Evolutionary conservation across 2,329 filamentous ascomycete genomes (phyloP).

Genomic region (Xylariaceae sp.): DNA sequence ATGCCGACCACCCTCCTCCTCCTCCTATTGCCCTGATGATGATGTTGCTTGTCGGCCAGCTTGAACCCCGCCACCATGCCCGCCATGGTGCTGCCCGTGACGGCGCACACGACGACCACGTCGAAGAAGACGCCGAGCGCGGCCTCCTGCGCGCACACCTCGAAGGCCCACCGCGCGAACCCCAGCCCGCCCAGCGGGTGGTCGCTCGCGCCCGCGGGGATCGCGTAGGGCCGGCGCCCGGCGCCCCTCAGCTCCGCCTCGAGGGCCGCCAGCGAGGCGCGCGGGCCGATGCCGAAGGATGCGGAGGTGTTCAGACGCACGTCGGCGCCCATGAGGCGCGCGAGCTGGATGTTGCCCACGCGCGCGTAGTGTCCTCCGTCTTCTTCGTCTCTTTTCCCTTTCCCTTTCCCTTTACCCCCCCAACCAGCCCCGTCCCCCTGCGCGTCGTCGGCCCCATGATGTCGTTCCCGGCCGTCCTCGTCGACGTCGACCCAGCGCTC

Average conservation of each 20-base stretch:
- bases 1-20: conserved; percentile 57
- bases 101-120: conserved; percentile 60
- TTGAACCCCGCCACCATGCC: conserved; percentile 70
- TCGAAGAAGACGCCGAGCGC: conserved; percentile 58
- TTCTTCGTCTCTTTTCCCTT: too few relatives aligned
- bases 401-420: too few relatives aligned
- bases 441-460: too few relatives aligned
- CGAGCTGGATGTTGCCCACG: conserved; percentile 66
- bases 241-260: conserved; percentile 41
- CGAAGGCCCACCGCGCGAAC: conserved; percentile 64
- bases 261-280: conserved; percentile 48
- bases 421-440: too few relatives aligned
- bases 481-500: conserved; percentile 62
- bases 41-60: conserved; percentile 42
- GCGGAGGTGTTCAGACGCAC: conserved; percentile 47
- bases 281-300: conserved; percentile 62
- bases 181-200: conserved; percentile 63
- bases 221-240: conserved; percentile 61
- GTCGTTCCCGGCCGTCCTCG: conserved; percentile 37
- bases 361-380: conserved; percentile 55
- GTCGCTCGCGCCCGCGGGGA: conserved; percentile 63
- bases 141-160: conserved; percentile 57
- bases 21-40: too few relatives aligned
- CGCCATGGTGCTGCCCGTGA: conserved; percentile 63
- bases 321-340: conserved; percentile 59